phyloP scores from a whole-genome alignment of 164 flowering plant species.

The Nelumbo lutea region DNA sequence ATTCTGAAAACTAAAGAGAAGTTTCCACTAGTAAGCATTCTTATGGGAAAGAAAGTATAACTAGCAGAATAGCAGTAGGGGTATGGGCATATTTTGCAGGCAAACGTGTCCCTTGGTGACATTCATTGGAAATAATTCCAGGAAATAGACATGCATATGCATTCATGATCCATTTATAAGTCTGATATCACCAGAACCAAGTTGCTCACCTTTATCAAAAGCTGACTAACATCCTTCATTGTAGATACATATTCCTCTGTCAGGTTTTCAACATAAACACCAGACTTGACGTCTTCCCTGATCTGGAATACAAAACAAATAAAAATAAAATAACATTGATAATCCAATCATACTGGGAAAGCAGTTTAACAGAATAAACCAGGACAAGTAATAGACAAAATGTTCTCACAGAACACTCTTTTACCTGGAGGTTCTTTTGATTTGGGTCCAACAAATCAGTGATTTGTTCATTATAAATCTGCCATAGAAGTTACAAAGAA shows the following conservation, averaged over 20 bases:
- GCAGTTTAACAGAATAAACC: not conserved
- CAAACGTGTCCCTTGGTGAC: too few relatives aligned
- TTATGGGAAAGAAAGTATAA: too few relatives aligned
- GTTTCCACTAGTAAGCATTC: too few relatives aligned
- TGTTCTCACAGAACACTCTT: not conserved
- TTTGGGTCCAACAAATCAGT: constrained; percentile 88
- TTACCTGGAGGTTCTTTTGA: constrained; percentile 80
- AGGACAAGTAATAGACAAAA: not conserved
- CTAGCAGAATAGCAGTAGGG: too few relatives aligned
- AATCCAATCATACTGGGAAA: not conserved
- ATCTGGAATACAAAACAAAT: constrained; percentile 38
- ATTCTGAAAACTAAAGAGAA: too few relatives aligned
- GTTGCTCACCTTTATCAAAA: constrained; percentile 60
- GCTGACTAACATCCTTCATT: constrained; percentile 63
- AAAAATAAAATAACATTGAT: not conserved
- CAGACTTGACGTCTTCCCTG: constrained; percentile 90
- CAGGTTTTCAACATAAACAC: constrained; percentile 93
- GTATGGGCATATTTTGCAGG: too few relatives aligned
- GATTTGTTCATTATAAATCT: constrained; percentile 99
- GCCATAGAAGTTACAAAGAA: constrained; percentile 12
- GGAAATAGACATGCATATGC: not conserved
- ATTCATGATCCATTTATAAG: not conserved
- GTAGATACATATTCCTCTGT: constrained; percentile 70
- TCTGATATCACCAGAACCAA: not conserved
- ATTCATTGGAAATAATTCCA: too few relatives aligned